Percentiles rank a stretch among this genome's conserved stretches.
Evolutionary conservation across 208 protist genomes (phyloP).

Genomic region (Crithidia brevicula): DNA sequence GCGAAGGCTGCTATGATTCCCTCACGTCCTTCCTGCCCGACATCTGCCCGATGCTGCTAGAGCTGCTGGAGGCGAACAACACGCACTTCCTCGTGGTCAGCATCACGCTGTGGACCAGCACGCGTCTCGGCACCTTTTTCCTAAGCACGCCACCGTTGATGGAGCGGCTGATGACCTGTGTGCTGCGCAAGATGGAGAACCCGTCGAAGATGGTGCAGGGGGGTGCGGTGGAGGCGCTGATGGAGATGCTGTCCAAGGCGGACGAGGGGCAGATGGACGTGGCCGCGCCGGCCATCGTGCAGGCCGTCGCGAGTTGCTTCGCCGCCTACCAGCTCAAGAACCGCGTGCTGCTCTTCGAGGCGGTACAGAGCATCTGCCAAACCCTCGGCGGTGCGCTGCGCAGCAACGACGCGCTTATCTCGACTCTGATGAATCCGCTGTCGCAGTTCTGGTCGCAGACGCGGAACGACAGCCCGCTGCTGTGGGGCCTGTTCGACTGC

Average conservation of each 20-base stretch:
- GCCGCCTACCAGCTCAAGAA: slow-evolving; percentile 89
- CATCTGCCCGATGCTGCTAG: slow-evolving; percentile 76
- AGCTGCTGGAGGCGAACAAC: slow-evolving; percentile 61
- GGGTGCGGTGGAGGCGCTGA: slow-evolving; percentile 64
- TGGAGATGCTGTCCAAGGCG: slow-evolving; percentile 52
- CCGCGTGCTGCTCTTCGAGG: slow-evolving; percentile 82
- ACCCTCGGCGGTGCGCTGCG: slow-evolving; percentile 54
- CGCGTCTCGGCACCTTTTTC: slow-evolving; percentile 71
- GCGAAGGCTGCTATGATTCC: slow-evolving; percentile 88
- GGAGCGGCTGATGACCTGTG: slow-evolving; percentile 44
- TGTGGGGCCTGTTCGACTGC: slow-evolving; percentile 83
- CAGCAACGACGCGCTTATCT: slow-evolving; percentile 35
- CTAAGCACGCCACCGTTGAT: slow-evolving; percentile 32
- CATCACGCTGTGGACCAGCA: slow-evolving; percentile 93
- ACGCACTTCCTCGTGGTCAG: slow-evolving; percentile 90
- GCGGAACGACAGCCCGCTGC: slow-evolving; percentile 67
- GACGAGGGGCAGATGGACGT: slow-evolving; percentile 52
- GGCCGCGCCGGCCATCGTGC: slow-evolving; percentile 44
- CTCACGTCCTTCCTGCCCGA: slow-evolving; percentile 78
- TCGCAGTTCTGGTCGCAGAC: slow-evolving; percentile 69
- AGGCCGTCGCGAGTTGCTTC: slow-evolving; percentile 57
- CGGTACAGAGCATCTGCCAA: slow-evolving; percentile 65
- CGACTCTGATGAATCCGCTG: slow-evolving; percentile 58
- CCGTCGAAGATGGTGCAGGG: slow-evolving; percentile 87
- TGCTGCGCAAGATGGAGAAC: slow-evolving; percentile 84